Evolutionary conservation across 192 early-diverging fungal genomes (phyloP), one percentile per base, ranked within the genome.

Genomic region (Backusella tuberculispora): DNA sequence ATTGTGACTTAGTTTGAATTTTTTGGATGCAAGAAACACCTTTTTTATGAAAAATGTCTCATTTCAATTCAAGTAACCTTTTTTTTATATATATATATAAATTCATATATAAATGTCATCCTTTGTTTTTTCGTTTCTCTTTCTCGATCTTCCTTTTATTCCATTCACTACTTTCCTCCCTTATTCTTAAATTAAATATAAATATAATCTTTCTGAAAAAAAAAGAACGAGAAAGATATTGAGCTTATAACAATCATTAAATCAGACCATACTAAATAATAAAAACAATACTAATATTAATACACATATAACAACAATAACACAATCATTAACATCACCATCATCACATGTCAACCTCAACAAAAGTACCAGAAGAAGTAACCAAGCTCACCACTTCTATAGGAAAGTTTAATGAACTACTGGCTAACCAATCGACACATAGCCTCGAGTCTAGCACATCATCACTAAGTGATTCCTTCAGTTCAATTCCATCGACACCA

Each of bases 41-140:
- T 26, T 60, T 56, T 56, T 56, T 24, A 56, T 13, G 21, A 56
- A 56, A 56, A 24, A 56, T 56, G 50, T 56, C 50, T 56, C 50
- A 56, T 56, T 56, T 56, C 8, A 56, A 9, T 24, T 53, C 10
- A 56, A 24, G 50, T 56, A 24, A 56, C 19, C 12, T 56, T 46
- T 46, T 53, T 53, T 53, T 7, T 21, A 53, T 53, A 21, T 53
- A 19, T 50, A 21, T 53, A 21, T 24, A 53, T 53, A 53, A 14
- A 17, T 9, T 6, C 17, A 24, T 56, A 46, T 2, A 34, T 34
- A 34, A 34, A 34, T 34, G 29, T 34, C 29, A 34, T 2, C 29
- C 2, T 46, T 60, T 9, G 21, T 60, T 60, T 12, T 19, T 26
- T 19, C 13, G 4, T n/a, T 60, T 60, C 4, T 60, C 10, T 60